Evolutionary conservation across 495 filamentous ascomycete species (phyloP).

Genomic region (Hypoxylon perforatum): DNA sequence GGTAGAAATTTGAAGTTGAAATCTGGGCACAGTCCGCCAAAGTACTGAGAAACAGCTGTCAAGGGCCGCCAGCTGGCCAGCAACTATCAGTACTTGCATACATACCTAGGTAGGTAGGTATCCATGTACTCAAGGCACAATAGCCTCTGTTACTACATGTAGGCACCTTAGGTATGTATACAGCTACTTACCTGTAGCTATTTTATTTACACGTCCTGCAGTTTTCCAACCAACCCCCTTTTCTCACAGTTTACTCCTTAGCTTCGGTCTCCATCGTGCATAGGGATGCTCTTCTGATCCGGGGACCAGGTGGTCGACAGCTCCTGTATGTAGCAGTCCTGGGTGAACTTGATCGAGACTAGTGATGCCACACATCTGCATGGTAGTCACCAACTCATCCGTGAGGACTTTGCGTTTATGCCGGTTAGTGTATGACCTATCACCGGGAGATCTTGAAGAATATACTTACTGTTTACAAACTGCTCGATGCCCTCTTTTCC

Average conservation of each 20-base stretch:
- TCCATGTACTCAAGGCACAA: no score
- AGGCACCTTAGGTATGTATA: no score
- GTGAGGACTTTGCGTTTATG: slow-evolving; percentile 65
- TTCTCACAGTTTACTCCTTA: slow-evolving; percentile 38
- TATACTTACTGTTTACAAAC: slow-evolving; percentile 63
- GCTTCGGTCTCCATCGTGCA: slow-evolving; percentile 60
- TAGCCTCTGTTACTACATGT: no score
- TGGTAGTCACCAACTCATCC: slow-evolving; percentile 82
- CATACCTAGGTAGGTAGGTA: no score
- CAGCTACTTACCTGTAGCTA: no score
- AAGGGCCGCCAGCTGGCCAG: no score
- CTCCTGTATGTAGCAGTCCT: slow-evolving; percentile 74
- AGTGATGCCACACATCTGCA: slow-evolving; percentile 81
- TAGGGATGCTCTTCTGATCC: slow-evolving; percentile 70
- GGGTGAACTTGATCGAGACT: slow-evolving; percentile 76
- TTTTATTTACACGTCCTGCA: no score
- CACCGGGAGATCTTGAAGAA: background rate
- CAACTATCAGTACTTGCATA: no score
- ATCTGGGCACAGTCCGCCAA: no score
- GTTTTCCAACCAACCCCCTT: no score
- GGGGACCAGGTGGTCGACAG: slow-evolving; percentile 76
- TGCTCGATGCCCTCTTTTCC: slow-evolving; percentile 80
- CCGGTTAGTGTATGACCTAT: slow-evolving; percentile 22
- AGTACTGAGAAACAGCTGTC: no score
- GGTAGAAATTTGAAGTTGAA: no score